Evolutionary conservation across 805 yeast species (phyloP).

Genomic region (Blastobotrys attinorum): DNA sequence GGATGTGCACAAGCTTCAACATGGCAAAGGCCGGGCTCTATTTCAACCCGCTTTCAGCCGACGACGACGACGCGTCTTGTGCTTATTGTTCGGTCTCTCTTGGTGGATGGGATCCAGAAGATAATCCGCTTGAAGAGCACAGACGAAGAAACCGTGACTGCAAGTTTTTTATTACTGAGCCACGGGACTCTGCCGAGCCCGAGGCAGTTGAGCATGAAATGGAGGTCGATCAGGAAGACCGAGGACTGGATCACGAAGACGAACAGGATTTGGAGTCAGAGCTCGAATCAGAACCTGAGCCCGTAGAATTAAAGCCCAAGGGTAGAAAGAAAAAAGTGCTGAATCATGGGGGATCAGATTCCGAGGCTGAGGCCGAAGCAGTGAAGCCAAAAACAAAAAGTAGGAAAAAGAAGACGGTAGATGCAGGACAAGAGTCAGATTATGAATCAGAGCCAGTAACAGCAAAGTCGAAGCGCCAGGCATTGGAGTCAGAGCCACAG

Average conservation of each 20-base stretch:
- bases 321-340: too few species aligned
- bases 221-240: slow-evolving; percentile 6
- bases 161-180: slow-evolving; percentile 29
- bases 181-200: not conserved
- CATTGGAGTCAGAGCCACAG: too few species aligned
- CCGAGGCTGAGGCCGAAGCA: too few species aligned
- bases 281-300: slow-evolving; percentile 4
- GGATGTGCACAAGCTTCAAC: slow-evolving; percentile 32
- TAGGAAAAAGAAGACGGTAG: too few species aligned
- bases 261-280: not conserved
- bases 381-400: too few species aligned
- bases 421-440: slow-evolving; percentile 6
- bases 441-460: slow-evolving; percentile 3
- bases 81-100: slow-evolving; percentile 53
- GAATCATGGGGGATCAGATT: not conserved
- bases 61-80: slow-evolving; percentile 54
- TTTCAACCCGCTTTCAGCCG: slow-evolving; percentile 41
- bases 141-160: slow-evolving; percentile 36
- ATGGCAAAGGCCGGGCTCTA: slow-evolving; percentile 61
- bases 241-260: slow-evolving; percentile 3
- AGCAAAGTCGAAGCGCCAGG: too few species aligned
- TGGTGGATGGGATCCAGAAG: slow-evolving; percentile 66
- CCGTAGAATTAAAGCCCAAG: slow-evolving; percentile 2
- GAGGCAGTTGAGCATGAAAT: slow-evolving; percentile 1
- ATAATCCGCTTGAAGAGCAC: slow-evolving; percentile 59